A percentile compares a stretch with the other conserved stretches of the same genome.
These are phyloP conservation scores for Veloboletus limbatus DNA, from an alignment of 1,284 basidiomycete species.

Conservation along the genomic window DNA sequence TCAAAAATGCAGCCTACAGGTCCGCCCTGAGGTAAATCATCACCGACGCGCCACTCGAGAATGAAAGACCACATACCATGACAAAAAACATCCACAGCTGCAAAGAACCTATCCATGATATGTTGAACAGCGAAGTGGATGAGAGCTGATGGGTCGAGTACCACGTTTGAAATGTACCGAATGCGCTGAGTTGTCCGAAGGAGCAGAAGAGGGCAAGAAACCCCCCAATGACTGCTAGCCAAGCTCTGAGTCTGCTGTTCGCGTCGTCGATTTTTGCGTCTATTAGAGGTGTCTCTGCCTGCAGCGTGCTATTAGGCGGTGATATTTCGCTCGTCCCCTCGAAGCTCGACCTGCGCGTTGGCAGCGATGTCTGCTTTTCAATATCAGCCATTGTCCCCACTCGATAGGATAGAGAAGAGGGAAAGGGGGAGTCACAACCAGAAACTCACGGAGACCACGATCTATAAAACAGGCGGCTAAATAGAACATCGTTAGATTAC, in stretches of 20 bases:
- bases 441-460: conserved; percentile 8
- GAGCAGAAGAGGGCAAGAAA: conserved; percentile 37
- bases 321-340: conserved; percentile 22
- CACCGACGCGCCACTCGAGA: neutral
- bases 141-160: conserved; percentile 41
- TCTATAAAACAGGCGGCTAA: conserved; percentile 29
- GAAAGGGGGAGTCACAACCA: conserved; percentile 13
- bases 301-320: conserved; percentile 26
- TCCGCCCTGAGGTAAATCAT: conserved; percentile 40
- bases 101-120: conserved; percentile 49
- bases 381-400: conserved; percentile 25
- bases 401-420: conserved; percentile 9
- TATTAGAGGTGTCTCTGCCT: conserved; percentile 21
- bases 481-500: conserved; percentile 22
- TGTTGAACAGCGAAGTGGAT: conserved; percentile 35
- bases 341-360: conserved; percentile 21
- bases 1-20: conserved; percentile 51
- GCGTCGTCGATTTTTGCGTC: conserved; percentile 1
- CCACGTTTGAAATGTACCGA: conserved; percentile 42
- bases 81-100: conserved; percentile 47
- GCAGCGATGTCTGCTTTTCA: conserved; percentile 27
- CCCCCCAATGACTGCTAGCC: conserved; percentile 31
- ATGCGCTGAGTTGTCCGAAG: conserved; percentile 32
- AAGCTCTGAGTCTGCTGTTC: conserved; percentile 16
- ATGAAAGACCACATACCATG: conserved; percentile 34